Conservation (phyloP, 106 monocot genomes). For the Dendrobium catenatum region DNA sequence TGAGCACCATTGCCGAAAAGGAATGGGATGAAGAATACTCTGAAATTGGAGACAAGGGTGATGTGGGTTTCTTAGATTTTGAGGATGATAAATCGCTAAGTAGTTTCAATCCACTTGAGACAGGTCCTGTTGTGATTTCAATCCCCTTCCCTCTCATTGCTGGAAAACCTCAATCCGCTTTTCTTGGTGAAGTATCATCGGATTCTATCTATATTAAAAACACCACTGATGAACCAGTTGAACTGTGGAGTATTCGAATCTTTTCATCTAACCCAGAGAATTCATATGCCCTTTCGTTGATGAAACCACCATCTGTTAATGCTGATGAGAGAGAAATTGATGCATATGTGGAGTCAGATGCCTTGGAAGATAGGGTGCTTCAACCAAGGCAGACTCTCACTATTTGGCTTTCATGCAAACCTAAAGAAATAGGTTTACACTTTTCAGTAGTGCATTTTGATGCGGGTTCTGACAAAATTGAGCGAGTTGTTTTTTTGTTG, state of each 20-base stretch:
- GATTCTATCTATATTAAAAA: constrained; percentile 54
- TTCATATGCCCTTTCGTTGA: constrained; percentile 58
- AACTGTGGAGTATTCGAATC: constrained; percentile 84
- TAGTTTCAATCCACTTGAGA: constrained; percentile 30
- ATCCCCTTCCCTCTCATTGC: constrained; percentile 53
- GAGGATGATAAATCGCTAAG: constrained; percentile 60
- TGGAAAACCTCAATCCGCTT: constrained; percentile 68
- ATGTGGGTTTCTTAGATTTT: constrained; percentile 74
- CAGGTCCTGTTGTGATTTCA: constrained; percentile 57
- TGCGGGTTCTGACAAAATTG: constrained; percentile 71
- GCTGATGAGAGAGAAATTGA: constrained; percentile 25
- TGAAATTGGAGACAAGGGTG: constrained; percentile 53
- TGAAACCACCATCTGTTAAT: constrained; percentile 60
- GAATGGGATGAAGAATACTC: constrained; percentile 50
- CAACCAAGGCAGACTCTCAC: constrained; percentile 63
- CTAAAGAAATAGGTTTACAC: constrained; percentile 78
- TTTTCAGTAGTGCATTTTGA: constrained; percentile 80
- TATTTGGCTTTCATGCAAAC: constrained; percentile 89
- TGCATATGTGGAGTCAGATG: constrained; percentile 49
- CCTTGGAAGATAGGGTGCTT: constrained; percentile 67
- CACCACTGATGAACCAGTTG: constrained; percentile 51
- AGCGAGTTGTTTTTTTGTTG: constrained; percentile 77
- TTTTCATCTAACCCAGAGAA: constrained; percentile 84
- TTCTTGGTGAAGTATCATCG: constrained; percentile 49
- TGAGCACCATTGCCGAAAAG: neutral